Conservation (phyloP, 2,329 filamentous ascomycete species). For the Pyricularia pennisetigena region DNA sequence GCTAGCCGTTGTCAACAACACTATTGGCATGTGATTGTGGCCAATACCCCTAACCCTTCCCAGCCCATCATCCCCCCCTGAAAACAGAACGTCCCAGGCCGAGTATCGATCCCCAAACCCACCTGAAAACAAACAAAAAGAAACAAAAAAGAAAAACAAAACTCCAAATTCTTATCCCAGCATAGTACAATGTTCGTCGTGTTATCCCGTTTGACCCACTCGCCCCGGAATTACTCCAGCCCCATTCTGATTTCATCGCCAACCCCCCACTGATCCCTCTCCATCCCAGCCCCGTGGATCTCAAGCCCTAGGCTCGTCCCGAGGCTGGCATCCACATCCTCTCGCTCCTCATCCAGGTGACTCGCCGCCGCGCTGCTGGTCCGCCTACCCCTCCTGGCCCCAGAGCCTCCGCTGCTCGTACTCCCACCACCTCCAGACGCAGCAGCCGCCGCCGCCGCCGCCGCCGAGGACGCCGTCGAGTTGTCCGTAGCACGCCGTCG, state of each 20-base stretch:
- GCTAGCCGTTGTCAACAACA: not conserved
- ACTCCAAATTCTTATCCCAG: not conserved
- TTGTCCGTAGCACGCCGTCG: slow-evolving; percentile 3
- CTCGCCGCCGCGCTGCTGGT: slow-evolving; percentile 26
- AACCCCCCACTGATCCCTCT: slow-evolving; percentile 57
- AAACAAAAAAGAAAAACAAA: not conserved
- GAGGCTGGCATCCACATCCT: slow-evolving; percentile 30
- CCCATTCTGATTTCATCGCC: slow-evolving; percentile 80
- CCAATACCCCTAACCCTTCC: not conserved
- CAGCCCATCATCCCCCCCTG: not conserved
- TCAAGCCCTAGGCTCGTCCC: slow-evolving; percentile 37
- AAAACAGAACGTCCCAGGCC: not conserved
- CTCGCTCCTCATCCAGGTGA: slow-evolving; percentile 28
- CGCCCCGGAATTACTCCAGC: slow-evolving; percentile 45
- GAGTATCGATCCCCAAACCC: not conserved
- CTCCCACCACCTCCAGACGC: slow-evolving; percentile 19
- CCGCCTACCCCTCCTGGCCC: slow-evolving; percentile 13
- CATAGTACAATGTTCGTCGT: not conserved
- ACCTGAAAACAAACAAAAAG: not conserved
- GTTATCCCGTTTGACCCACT: not conserved
- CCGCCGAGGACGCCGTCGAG: slow-evolving; percentile 23
- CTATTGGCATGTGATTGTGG: not conserved
- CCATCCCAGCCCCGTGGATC: slow-evolving; percentile 41
- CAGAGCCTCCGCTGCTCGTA: slow-evolving; percentile 9
- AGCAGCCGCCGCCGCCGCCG: slow-evolving; percentile 3